Conservation (phyloP, 495 filamentous ascomycete genomes). For the Talaromyces adpressus region DNA sequence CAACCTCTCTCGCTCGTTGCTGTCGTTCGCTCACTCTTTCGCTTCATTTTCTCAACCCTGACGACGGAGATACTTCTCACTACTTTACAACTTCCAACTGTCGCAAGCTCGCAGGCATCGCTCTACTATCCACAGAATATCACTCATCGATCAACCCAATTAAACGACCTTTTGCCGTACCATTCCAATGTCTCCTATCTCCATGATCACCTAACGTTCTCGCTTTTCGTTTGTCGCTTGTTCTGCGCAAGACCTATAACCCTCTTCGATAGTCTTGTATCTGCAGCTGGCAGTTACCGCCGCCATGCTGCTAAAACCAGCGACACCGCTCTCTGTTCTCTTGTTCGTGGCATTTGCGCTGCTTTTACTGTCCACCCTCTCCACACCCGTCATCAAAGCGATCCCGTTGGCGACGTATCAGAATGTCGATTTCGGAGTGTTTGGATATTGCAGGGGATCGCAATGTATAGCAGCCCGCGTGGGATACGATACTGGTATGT, state of each 20-base stretch:
- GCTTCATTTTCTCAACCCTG: not conserved
- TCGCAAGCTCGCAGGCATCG: not conserved
- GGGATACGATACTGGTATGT: constrained; percentile 76
- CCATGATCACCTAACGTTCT: not conserved
- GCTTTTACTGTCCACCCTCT: constrained; percentile 79
- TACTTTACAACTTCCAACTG: not conserved
- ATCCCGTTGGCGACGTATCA: constrained; percentile 76
- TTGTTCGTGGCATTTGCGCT: constrained; percentile 81
- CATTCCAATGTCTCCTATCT: constrained; percentile 3
- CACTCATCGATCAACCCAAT: not conserved
- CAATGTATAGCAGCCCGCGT: constrained; percentile 68
- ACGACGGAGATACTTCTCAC: not conserved
- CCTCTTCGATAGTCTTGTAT: not conserved
- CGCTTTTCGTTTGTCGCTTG: not conserved
- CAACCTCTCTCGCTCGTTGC: not conserved
- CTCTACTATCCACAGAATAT: not conserved
- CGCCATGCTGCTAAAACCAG: constrained; percentile 69
- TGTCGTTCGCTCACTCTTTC: not conserved
- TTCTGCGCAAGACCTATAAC: not conserved
- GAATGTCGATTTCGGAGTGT: constrained; percentile 81
- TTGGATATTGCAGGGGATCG: constrained; percentile 70
- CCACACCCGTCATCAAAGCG: constrained; percentile 81
- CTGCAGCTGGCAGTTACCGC: not conserved
- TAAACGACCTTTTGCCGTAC: not conserved
- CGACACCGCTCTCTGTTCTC: constrained; percentile 83